Conservation (phyloP, 2,329 filamentous ascomycete species). For the Paracoccidioides lutzii region DNA sequence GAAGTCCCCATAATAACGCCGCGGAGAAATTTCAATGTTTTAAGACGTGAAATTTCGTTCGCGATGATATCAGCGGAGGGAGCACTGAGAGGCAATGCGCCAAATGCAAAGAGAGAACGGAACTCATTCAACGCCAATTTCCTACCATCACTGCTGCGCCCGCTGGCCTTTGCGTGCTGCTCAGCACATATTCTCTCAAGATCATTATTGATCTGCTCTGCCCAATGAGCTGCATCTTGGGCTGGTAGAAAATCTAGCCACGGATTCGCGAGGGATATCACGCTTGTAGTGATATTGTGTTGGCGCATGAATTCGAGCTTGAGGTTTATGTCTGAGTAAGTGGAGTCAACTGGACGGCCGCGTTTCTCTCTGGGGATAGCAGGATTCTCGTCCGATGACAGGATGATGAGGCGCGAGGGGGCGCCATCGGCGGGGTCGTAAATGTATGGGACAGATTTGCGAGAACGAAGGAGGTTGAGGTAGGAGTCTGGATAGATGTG, state of each 20-base stretch:
- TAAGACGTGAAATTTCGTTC: conserved; percentile 50
- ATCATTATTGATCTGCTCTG: conserved; percentile 60
- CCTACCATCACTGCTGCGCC: background rate
- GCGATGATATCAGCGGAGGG: conserved; percentile 47
- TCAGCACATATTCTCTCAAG: conserved; percentile 56
- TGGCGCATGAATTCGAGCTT: conserved; percentile 82
- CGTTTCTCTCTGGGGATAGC: conserved; percentile 35
- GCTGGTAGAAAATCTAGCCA: conserved; percentile 75
- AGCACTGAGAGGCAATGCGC: conserved; percentile 63
- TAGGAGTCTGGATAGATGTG: conserved; percentile 51
- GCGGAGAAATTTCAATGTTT: conserved; percentile 52
- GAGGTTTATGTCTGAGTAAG: conserved; percentile 66
- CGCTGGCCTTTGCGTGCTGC: conserved; percentile 1
- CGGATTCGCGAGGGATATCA: conserved; percentile 81
- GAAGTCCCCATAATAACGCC: conserved; percentile 84
- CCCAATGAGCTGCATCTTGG: conserved; percentile 49
- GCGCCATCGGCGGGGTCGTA: conserved; percentile 25
- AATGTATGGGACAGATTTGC: conserved; percentile 35
- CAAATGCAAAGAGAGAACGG: conserved; percentile 69
- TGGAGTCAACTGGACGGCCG: conserved; percentile 68
- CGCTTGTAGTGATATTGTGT: conserved; percentile 68
- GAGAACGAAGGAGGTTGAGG: conserved; percentile 43
- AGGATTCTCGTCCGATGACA: conserved; percentile 33
- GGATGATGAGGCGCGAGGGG: conserved; percentile 34
- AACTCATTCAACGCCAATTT: conserved; percentile 31